phyloP scores from a whole-genome alignment of 768 basidiomycete species.

The Galerina sulciceps region DNA sequence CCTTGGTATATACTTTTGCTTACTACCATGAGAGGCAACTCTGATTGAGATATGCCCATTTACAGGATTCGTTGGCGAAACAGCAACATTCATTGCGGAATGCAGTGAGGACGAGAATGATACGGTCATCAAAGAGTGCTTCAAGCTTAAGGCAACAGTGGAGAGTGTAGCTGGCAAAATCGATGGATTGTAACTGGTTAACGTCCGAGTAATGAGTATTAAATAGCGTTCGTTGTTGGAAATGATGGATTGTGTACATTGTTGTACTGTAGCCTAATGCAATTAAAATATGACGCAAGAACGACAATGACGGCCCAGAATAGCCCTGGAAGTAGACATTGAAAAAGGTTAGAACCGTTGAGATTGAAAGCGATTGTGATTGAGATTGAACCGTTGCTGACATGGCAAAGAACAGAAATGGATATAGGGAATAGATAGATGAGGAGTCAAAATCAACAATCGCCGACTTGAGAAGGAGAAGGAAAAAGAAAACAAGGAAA shows the following conservation, averaged over 20 bases:
- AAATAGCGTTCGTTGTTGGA: background rate
- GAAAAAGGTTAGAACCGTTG: background rate
- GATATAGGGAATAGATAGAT: background rate
- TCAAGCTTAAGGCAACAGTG: constrained; percentile 69
- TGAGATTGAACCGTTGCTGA: background rate
- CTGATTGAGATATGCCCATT: background rate
- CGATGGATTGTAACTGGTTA: constrained; percentile 39
- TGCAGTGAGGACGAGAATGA: constrained; percentile 90
- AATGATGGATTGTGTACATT: constrained; percentile 20
- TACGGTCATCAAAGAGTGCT: constrained; percentile 71
- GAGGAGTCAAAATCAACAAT: no score
- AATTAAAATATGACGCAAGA: constrained; percentile 9
- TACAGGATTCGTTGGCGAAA: constrained; percentile 78
- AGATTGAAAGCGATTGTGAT: constrained; percentile 1
- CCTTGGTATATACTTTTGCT: constrained; percentile 47
- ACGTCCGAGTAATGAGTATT: background rate
- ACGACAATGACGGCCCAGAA: constrained; percentile 3
- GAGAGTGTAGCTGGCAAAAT: constrained; percentile 74
- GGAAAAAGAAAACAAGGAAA: constrained; percentile 7
- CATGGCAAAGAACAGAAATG: background rate
- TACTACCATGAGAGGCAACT: no score
- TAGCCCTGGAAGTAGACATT: constrained; percentile 6
- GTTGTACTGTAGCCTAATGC: constrained; percentile 17
- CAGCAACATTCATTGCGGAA: constrained; percentile 85
- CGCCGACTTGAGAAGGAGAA: background rate